phyloP scores from a whole-genome alignment of 2,329 filamentous ascomycete species.

The Ophiocordyceps australis region DNA sequence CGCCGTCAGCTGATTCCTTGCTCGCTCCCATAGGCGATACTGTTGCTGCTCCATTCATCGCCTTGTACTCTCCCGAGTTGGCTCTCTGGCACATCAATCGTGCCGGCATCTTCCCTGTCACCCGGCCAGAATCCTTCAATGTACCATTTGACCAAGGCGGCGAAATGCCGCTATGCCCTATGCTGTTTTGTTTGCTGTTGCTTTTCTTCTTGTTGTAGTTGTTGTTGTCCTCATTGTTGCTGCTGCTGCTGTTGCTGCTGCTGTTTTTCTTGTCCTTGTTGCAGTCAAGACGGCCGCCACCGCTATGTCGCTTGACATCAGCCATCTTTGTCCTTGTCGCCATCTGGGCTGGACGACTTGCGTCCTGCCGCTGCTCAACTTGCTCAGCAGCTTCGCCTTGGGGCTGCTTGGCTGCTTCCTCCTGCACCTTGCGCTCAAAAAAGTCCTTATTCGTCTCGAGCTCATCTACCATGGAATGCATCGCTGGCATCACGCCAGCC shows the following conservation, averaged over 20 bases:
- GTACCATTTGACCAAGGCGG: no score
- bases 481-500: slow-evolving; percentile 66
- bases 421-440: slow-evolving; percentile 51
- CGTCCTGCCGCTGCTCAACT: slow-evolving; percentile 24
- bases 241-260: no score
- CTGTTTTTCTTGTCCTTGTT: no score
- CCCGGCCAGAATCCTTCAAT: no score
- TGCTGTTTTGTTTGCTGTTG: no score
- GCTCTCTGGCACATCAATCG: neutral
- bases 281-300: no score
- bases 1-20: slow-evolving; percentile 27
- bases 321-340: slow-evolving; percentile 8
- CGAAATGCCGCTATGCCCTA: no score
- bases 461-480: slow-evolving; percentile 71
- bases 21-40: slow-evolving; percentile 25
- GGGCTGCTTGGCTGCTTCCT: slow-evolving; percentile 34
- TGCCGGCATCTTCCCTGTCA: neutral
- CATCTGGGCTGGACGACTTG: no score
- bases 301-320: no score
- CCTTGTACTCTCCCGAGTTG: slow-evolving; percentile 10
- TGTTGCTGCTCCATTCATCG: slow-evolving; percentile 22
- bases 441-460: slow-evolving; percentile 57
- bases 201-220: no score
- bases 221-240: no score
- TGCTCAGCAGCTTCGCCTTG: slow-evolving; percentile 14